Percentiles rank a stretch among this genome's conserved stretches.
Conservation (phyloP, 306 rosid species). For the Cyclanthera cordifolia region DNA sequence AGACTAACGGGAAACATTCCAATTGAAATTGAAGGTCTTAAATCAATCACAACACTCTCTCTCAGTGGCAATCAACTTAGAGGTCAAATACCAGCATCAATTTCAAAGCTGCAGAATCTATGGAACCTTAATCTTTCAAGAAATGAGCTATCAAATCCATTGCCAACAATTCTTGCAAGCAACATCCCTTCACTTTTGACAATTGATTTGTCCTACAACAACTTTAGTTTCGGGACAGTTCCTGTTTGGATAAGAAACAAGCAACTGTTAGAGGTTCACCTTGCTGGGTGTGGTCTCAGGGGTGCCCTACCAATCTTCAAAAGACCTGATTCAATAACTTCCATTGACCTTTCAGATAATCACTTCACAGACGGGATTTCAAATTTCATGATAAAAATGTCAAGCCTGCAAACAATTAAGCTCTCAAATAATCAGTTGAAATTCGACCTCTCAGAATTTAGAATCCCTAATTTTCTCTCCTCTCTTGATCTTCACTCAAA, state of each 20-base stretch:
- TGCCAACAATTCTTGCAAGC: constrained; percentile 39
- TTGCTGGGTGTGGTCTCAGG: constrained; percentile 71
- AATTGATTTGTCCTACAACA: constrained; percentile 79
- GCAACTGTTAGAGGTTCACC: constrained; percentile 51
- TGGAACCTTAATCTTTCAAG: constrained; percentile 79
- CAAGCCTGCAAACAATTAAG: constrained; percentile 55
- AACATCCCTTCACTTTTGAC: constrained; percentile 76
- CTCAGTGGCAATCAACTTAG: constrained; percentile 52
- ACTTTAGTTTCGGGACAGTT: constrained; percentile 53
- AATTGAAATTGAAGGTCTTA: constrained; percentile 48
- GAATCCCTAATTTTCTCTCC: constrained; percentile 39
- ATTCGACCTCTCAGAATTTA: constrained; percentile 45
- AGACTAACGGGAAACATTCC: constrained; percentile 67
- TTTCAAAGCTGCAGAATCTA: constrained; percentile 60
- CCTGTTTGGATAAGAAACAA: constrained; percentile 79
- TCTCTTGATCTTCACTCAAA: constrained; percentile 60
- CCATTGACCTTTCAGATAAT: constrained; percentile 79
- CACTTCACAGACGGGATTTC: constrained; percentile 42
- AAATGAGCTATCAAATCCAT: constrained; percentile 56
- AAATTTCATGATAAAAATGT: constrained; percentile 51
- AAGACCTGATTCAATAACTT: constrained; percentile 47
- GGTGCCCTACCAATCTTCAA: constrained; percentile 61
- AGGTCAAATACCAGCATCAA: constrained; percentile 58
- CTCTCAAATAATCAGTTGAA: constrained; percentile 77
- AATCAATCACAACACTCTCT: constrained; percentile 56